Evolutionary conservation across 2,329 filamentous ascomycete species (phyloP), one percentile per base, ranked within the genome.

Genomic region (Nemania diffusa): DNA sequence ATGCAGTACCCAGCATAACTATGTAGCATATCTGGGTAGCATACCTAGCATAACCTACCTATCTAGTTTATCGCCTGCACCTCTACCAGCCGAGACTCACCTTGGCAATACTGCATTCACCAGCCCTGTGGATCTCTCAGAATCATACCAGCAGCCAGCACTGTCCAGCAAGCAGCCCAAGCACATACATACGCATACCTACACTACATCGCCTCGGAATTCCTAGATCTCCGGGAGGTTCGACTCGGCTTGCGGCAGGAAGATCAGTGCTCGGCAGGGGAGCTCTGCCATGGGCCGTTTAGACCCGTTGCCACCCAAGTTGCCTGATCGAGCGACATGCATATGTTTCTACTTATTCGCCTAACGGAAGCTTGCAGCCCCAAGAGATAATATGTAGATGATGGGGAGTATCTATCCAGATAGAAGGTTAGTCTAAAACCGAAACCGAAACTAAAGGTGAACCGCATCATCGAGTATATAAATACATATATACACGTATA

Each of bases 291-390:
- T 53, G 48, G 37, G 15, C 52, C 58, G 37, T 42, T 55, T 48
- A 48, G 48, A 34, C 34, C 48, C 46, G 27, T 61, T 56, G 51
- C 42, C 55, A 57, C 62, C 57, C 58, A 67, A 37, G 13, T 29
- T 75, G 73, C 74, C 74, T 66, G 40, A 75, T 75, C 64, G 66
- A 71, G 74, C 73, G 72, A 74, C 73, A 61, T 74, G 74, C 74
- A 75, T 73, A 58, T 50, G 50, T 60, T 65, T 72, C 64, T 67
- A 66, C 66, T 64, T 63, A 57, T 64, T 71, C 52, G 60, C 62
- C 62, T 70, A 72, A 72, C 72, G 67, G 70, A 69, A 71, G 68
- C 68, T 61, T 55, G 50, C 68, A 71, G 61, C 71, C 57, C 64
- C 53, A 69, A 69, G 64, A 53, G 59, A 65, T 34, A 40, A n/a